Conservation (phyloP, 1,139 yeast genomes). For the Yamadazyma atmosphaerica region DNA sequence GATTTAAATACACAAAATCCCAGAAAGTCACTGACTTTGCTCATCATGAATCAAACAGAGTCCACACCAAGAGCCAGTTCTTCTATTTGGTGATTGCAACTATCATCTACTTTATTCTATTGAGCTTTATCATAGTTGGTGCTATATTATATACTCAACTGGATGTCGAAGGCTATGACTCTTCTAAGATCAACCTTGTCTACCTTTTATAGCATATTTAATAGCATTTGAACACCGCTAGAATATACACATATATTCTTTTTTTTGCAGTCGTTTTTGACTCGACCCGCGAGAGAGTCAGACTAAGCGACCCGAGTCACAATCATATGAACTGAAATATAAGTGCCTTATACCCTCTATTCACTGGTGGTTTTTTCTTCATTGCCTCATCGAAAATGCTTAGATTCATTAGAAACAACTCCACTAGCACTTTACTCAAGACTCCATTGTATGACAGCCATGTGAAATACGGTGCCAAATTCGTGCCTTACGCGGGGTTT, state of each 20-base stretch:
- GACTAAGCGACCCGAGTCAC: no score
- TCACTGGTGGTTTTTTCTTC: neutral
- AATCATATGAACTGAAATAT: neutral
- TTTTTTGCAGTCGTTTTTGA: neutral
- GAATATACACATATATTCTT: neutral
- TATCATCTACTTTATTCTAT: conserved; percentile 5
- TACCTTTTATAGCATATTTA: neutral
- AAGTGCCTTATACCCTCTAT: neutral
- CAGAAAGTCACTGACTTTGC: conserved; percentile 7
- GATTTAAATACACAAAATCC: conserved; percentile 3
- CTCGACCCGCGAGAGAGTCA: no score
- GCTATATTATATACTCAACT: neutral
- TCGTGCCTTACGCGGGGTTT: conserved; percentile 95
- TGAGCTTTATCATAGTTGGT: conserved; percentile 3
- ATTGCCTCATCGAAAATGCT: conserved; percentile 14
- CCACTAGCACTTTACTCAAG: conserved; percentile 39
- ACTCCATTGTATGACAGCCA: conserved; percentile 88
- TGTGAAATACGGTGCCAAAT: conserved; percentile 74
- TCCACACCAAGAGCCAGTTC: neutral
- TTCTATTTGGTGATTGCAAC: conserved; percentile 6
- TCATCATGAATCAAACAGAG: conserved; percentile 5
- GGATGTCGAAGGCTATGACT: neutral
- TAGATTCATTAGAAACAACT: conserved; percentile 26
- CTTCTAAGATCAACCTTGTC: neutral
- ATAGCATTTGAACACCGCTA: no score